A percentile compares a stretch with the other conserved stretches of the same genome.
phyloP scores from a whole-genome alignment of 768 basidiomycete genomes.

The Asterophora parasitica region DNA sequence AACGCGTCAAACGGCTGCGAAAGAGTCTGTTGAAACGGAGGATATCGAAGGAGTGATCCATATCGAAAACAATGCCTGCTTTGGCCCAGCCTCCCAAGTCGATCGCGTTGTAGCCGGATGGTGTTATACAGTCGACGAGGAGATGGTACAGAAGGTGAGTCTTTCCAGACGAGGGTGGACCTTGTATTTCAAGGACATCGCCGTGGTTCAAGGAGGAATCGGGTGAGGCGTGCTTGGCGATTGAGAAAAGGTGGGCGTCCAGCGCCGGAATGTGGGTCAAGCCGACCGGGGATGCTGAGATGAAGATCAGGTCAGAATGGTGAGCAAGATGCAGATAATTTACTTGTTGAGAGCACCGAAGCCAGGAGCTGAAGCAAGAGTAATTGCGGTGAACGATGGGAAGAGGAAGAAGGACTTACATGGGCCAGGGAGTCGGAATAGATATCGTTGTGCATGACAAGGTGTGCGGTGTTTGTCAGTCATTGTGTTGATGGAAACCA shows the following conservation, averaged over 20 bases:
- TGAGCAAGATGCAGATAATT: neutral
- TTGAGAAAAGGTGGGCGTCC: slow-evolving; percentile 22
- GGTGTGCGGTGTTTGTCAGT: slow-evolving; percentile 6
- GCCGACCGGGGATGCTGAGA: neutral
- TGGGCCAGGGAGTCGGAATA: slow-evolving; percentile 35
- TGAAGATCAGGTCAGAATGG: neutral
- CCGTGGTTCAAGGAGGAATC: slow-evolving; percentile 33
- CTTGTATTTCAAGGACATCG: slow-evolving; percentile 74
- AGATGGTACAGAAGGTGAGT: slow-evolving; percentile 72
- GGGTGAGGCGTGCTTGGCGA: slow-evolving; percentile 2
- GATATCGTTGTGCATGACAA: slow-evolving; percentile 29
- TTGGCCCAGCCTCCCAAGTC: slow-evolving; percentile 57
- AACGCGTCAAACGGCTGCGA: slow-evolving; percentile 35
- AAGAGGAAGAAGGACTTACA: slow-evolving; percentile 5
- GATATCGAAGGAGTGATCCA: slow-evolving; percentile 61
- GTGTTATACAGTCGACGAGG: slow-evolving; percentile 54
- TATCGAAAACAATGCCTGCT: slow-evolving; percentile 65
- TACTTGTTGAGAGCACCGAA: neutral
- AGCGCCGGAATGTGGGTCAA: slow-evolving; percentile 17
- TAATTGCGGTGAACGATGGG: neutral
- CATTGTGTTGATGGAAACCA: slow-evolving; percentile 8
- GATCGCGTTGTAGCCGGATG: slow-evolving; percentile 27
- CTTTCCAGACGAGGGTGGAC: slow-evolving; percentile 71
- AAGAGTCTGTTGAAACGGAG: slow-evolving; percentile 51
- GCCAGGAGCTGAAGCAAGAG: slow-evolving; percentile 8